These are phyloP conservation scores for Nakazawaea anatomiae DNA, from an alignment of 805 yeast species.

Conservation along the genomic window DNA sequence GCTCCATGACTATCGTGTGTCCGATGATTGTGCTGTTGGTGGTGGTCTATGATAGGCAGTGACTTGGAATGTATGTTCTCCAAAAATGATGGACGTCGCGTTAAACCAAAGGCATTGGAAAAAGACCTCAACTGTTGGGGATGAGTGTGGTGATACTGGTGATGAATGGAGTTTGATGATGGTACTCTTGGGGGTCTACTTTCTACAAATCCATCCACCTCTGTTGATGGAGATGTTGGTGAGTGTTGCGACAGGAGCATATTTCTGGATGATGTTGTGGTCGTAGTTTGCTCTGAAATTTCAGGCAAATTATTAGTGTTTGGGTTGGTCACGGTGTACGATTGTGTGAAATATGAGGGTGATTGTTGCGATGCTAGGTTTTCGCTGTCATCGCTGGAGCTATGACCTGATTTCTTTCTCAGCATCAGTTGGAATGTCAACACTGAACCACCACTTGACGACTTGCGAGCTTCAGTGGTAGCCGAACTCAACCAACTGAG, in stretches of 20 bases:
- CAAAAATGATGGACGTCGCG: slow-evolving; percentile 8
- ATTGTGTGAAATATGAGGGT: slow-evolving; percentile 4
- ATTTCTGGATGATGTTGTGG: background rate
- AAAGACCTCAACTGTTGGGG: background rate
- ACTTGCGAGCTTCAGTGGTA: slow-evolving; percentile 1
- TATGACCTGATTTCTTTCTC: slow-evolving; percentile 1
- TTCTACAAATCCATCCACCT: background rate
- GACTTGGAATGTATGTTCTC: slow-evolving; percentile 1
- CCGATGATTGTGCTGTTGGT: background rate
- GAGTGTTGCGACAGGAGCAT: slow-evolving; percentile 2
- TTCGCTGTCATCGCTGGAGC: background rate
- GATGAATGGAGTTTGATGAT: background rate
- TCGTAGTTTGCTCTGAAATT: background rate
- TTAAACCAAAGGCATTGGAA: slow-evolving; percentile 3
- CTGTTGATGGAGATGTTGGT: slow-evolving; percentile 3
- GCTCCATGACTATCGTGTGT: too few relatives aligned
- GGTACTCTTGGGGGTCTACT: background rate
- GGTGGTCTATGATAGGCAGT: background rate
- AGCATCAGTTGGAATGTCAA: background rate
- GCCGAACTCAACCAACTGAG: slow-evolving; percentile 8
- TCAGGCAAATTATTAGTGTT: background rate
- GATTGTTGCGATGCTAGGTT: background rate
- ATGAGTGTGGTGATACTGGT: background rate
- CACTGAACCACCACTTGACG: background rate
- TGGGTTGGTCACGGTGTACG: background rate